Conservation (phyloP, 768 basidiomycete genomes). For the Suillus sp. region DNA sequence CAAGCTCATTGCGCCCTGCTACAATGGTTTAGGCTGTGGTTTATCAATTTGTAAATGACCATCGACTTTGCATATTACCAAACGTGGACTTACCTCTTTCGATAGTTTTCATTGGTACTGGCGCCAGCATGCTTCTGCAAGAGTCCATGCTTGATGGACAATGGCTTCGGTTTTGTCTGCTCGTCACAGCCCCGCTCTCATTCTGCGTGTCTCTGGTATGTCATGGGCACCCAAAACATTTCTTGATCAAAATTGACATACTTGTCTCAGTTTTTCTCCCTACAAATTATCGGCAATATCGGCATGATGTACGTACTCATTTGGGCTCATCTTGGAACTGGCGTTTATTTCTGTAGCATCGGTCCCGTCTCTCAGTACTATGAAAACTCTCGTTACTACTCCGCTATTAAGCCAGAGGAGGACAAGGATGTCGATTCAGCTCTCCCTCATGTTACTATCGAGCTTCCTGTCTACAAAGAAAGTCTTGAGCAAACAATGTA, state of each 20-base stretch:
- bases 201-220: conserved; percentile 76
- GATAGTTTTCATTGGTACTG: conserved; percentile 70
- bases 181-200: conserved; percentile 67
- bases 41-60: conserved; percentile 60
- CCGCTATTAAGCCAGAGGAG: conserved; percentile 60
- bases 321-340: conserved; percentile 6
- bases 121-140: conserved; percentile 56
- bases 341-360: conserved; percentile 42
- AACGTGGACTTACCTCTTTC: conserved; percentile 11
- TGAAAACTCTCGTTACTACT: conserved; percentile 84
- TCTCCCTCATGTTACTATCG: conserved; percentile 76
- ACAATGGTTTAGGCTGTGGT: conserved; percentile 69
- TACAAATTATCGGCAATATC: conserved; percentile 67
- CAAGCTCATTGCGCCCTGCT: conserved; percentile 70
- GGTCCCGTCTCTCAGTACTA: conserved; percentile 87
- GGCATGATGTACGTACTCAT: conserved; percentile 59
- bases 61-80: conserved; percentile 3
- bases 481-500: conserved; percentile 81
- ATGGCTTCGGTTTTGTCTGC: conserved; percentile 63
- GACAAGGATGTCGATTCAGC: conserved; percentile 64
- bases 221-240: conserved; percentile 10
- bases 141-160: conserved; percentile 71
- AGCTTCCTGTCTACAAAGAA: conserved; percentile 90
- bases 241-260: conserved; percentile 7
- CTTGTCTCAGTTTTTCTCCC: conserved; percentile 64